Conservation (phyloP, 1,139 yeast species). For the Saccharomycopsis crataegensis region DNA sequence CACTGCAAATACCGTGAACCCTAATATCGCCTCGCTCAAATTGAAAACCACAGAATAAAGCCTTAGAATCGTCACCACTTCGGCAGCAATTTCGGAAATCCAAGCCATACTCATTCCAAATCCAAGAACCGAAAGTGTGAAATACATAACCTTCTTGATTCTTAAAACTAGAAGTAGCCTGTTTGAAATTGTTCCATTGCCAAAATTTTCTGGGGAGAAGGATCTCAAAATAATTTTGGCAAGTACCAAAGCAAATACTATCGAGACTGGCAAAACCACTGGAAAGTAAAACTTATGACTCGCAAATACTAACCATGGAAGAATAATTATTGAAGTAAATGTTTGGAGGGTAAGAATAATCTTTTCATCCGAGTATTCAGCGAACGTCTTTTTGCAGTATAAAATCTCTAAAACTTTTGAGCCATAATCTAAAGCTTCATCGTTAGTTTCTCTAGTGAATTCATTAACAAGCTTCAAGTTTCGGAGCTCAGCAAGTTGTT, state of each 20-base stretch:
- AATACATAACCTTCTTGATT: slow-evolving; percentile 26
- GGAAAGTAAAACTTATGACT: background rate
- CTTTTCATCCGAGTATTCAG: slow-evolving; percentile 11
- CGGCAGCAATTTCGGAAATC: slow-evolving; percentile 72
- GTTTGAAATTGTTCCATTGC: background rate
- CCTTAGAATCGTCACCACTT: slow-evolving; percentile 62
- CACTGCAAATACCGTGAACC: slow-evolving; percentile 81
- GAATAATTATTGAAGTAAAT: slow-evolving; percentile 21
- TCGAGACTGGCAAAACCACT: background rate
- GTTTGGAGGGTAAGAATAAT: slow-evolving; percentile 22
- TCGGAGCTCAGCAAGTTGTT: background rate
- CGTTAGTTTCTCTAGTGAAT: background rate
- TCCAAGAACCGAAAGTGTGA: slow-evolving; percentile 44
- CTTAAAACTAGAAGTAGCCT: slow-evolving; percentile 3
- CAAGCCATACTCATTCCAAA: slow-evolving; percentile 63
- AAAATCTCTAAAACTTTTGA: background rate
- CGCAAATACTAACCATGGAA: background rate
- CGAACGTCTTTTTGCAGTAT: background rate
- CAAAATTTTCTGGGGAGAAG: background rate
- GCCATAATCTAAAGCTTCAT: background rate
- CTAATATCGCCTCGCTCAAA: slow-evolving; percentile 74
- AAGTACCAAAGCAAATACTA: background rate
- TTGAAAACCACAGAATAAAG: slow-evolving; percentile 52
- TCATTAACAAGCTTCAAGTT: background rate
- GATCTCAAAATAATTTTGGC: background rate